A percentile compares a stretch with the other conserved stretches of the same genome.
These are phyloP conservation scores for Termitomyces bulborhizus DNA, from an alignment of 768 basidiomycete species.

Conservation along the genomic window DNA sequence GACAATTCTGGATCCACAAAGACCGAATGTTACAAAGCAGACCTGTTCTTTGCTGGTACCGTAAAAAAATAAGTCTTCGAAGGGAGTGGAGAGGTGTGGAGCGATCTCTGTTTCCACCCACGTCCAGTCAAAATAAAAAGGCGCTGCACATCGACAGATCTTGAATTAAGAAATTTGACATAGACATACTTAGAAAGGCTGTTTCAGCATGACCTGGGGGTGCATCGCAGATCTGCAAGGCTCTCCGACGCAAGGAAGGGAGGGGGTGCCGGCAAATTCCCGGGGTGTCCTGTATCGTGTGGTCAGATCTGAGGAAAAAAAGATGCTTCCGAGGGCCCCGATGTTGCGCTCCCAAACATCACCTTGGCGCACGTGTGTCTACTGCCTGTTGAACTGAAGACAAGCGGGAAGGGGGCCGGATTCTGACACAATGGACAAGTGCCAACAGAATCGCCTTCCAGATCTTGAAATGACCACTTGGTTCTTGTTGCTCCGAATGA, in stretches of 20 bases:
- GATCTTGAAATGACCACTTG: too few relatives aligned
- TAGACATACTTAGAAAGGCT: neutral
- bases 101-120: neutral
- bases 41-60: neutral
- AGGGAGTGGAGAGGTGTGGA: conserved; percentile 1
- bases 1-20: neutral
- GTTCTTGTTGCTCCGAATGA: neutral
- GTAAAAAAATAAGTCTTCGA: conserved; percentile 2
- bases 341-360: too few relatives aligned
- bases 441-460: too few relatives aligned
- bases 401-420: neutral
- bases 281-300: conserved; percentile 5
- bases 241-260: conserved; percentile 1
- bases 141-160: neutral
- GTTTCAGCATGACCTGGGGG: neutral
- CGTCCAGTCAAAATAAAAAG: neutral
- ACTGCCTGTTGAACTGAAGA: neutral
- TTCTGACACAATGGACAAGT: neutral
- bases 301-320: neutral
- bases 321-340: too few relatives aligned
- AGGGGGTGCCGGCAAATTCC: conserved; percentile 11
- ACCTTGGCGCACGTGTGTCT: neutral
- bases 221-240: neutral
- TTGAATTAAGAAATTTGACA: neutral
- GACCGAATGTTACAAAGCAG: neutral